Evolutionary conservation across 148 eudicot genomes (phyloP).

Genomic region (Rheum nobile): DNA sequence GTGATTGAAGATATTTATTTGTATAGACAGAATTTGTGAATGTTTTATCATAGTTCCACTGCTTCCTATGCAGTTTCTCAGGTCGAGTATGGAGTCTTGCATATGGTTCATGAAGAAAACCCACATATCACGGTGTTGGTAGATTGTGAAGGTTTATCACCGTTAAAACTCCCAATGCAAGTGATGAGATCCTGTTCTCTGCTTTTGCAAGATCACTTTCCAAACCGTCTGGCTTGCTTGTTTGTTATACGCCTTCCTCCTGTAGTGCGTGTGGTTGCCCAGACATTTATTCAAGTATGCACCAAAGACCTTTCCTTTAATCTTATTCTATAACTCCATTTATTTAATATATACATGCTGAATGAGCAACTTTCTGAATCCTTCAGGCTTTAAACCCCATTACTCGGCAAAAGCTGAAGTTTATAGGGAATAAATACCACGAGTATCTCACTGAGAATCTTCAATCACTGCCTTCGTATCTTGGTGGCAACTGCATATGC

Average conservation of each 20-base stretch:
- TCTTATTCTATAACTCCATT: neutral
- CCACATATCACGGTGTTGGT: slow-evolving; percentile 65
- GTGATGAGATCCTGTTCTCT: slow-evolving; percentile 61
- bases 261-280: slow-evolving; percentile 70
- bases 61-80: slow-evolving; percentile 64
- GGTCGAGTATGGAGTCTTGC: slow-evolving; percentile 71
- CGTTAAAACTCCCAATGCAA: slow-evolving; percentile 71
- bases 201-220: slow-evolving; percentile 81
- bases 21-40: neutral
- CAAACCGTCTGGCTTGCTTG: slow-evolving; percentile 61
- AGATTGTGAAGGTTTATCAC: slow-evolving; percentile 79
- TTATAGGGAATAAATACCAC: slow-evolving; percentile 44
- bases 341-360: neutral
- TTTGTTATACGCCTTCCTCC: slow-evolving; percentile 76
- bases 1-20: neutral
- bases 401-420: slow-evolving; percentile 60
- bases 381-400: slow-evolving; percentile 64
- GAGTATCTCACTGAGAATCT: slow-evolving; percentile 43
- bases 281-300: slow-evolving; percentile 75
- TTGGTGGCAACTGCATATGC: slow-evolving; percentile 69
- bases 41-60: neutral
- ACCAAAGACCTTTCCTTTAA: slow-evolving; percentile 5
- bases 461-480: slow-evolving; percentile 52
- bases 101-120: slow-evolving; percentile 46
- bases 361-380: neutral